Base-by-base conservation (phyloP, 306 rosid genomes). In the Macrotyloma uniflorum region DNA sequence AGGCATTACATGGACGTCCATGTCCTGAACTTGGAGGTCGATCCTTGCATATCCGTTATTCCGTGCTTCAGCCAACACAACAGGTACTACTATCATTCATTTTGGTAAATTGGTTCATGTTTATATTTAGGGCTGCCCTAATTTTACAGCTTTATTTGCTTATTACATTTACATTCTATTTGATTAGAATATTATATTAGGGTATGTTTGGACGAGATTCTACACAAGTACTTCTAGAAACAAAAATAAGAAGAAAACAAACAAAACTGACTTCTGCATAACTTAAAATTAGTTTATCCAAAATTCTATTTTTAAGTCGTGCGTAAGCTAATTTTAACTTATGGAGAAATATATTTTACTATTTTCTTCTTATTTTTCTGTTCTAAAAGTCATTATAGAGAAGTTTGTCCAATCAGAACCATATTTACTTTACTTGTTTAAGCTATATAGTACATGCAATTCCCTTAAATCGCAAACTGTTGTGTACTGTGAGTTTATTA, bases 1-100 rank as follows among this genome's bases (percentile, higher is more conserved):
- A 78, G 58, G 86, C 94, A 14, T 85, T 90, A 20, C 67, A 88
- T 67, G 97, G 96, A 61, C 81, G 72, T n/a, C 85, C 91, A 1
- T 94, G 97, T 80, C 33, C 86, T 63, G 38, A 84, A 11, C 96
- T 94, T 32, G 90, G 89, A 2, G 96, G 93, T 73, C 89, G 98
- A 8, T 70, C 84, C 54, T 72, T 94, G 82, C 94, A 90, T 85
- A 88, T 94, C 63, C 89, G 92, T 38, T 92, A 86, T 79, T 92
- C 97, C 18, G 78, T 83, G 16, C 73, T 90, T 76, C 94, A 86
- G 75, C 93, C 93, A 55, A 75, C 72, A 79, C 73, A 87, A 5
- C 76, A 65, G 89, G 96, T 89, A 7, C 13, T 38, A 9, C 13
- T 9, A 0, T 33, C 24, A 36, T 2, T 36, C 70, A 19, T 65